Percentiles rank a stretch among this genome's conserved stretches.
These are phyloP conservation scores for Dipteronia sinensis DNA, from an alignment of 345 rosid species.

Conservation along the genomic window DNA sequence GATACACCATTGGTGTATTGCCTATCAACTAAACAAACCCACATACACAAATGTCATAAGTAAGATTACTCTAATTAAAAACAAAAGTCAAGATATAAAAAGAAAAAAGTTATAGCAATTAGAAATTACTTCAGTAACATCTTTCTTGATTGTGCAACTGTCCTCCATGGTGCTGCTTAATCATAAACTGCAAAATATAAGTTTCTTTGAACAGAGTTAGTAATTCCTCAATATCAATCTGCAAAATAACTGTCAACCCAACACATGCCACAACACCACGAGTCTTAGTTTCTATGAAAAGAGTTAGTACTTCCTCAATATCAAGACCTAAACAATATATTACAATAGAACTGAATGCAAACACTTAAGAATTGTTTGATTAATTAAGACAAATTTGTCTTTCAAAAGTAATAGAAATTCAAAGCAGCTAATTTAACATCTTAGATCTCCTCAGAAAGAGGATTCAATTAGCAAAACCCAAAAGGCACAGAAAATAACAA, in stretches of 20 bases:
- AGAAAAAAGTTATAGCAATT: neutral
- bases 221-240: too few relatives aligned
- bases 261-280: neutral
- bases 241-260: neutral
- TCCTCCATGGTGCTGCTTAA: slow-evolving; percentile 31
- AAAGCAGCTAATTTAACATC: neutral
- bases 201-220: too few relatives aligned
- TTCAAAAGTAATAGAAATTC: neutral
- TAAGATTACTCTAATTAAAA: neutral
- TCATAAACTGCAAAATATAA: neutral
- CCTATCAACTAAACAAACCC: slow-evolving; percentile 53
- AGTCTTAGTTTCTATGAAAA: neutral
- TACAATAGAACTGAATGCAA: neutral
- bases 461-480: too few relatives aligned
- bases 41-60: neutral
- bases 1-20: slow-evolving; percentile 65
- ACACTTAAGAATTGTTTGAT: neutral
- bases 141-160: slow-evolving; percentile 48
- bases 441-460: too few relatives aligned
- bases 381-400: too few relatives aligned
- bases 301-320: neutral
- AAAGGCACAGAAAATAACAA: too few relatives aligned
- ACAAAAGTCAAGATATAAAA: neutral
- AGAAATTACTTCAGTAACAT: slow-evolving; percentile 52
- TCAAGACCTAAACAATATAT: neutral